A percentile compares a stretch with the other conserved stretches of the same genome.
Conservation (phyloP, 495 filamentous ascomycete species). For the Recurvomyces mirabilis region DNA sequence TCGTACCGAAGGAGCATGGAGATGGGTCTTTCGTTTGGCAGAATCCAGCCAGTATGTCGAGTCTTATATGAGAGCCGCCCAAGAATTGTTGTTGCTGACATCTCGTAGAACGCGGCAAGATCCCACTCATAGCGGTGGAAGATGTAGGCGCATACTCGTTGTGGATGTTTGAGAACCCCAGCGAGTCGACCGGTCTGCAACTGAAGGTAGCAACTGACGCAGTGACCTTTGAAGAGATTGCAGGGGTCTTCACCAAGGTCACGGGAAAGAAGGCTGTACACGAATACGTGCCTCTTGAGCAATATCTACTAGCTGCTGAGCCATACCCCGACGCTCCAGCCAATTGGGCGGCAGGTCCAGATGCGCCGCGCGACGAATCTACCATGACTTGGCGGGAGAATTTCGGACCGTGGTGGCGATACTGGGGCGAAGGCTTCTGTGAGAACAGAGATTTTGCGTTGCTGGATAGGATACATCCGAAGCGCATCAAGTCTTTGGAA, state of each 20-base stretch:
- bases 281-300: conserved; percentile 33
- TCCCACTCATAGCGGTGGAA: conserved; percentile 39
- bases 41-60: conserved; percentile 23
- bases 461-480: conserved; percentile 42
- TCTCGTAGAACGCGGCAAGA: conserved; percentile 31
- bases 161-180: conserved; percentile 45
- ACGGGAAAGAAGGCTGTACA: conserved; percentile 41
- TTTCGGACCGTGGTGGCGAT: conserved; percentile 44
- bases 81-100: neutral
- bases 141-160: conserved; percentile 43
- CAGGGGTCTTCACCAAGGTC: conserved; percentile 38
- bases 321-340: neutral
- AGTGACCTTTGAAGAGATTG: conserved; percentile 37
- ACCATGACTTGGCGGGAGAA: conserved; percentile 38
- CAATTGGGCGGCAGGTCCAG: neutral
- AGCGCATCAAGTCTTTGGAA: conserved; percentile 37
- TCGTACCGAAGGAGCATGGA: conserved; percentile 17
- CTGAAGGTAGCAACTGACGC: conserved; percentile 41
- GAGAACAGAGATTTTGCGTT: conserved; percentile 40
- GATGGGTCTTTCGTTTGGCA: conserved; percentile 27
- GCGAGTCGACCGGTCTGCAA: conserved; percentile 39
- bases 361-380: neutral
- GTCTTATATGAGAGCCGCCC: no score
- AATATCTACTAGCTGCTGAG: conserved; percentile 25
- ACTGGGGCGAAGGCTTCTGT: conserved; percentile 33